These are phyloP conservation scores for Talaromyces stipitatus DNA, from an alignment of 495 filamentous ascomycete genomes.

Conservation along the genomic window DNA sequence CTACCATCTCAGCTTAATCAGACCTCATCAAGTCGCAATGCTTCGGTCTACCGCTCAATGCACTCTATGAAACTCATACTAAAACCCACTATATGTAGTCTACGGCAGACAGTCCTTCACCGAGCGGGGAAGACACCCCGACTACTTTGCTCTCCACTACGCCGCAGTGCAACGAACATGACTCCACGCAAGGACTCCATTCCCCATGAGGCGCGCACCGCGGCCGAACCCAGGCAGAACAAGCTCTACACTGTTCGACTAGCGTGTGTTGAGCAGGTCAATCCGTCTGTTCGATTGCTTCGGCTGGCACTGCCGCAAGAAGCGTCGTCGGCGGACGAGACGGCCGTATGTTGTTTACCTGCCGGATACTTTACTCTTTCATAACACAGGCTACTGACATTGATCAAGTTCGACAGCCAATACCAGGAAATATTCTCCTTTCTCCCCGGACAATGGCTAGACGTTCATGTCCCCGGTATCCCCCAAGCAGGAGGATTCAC, in stretches of 20 bases:
- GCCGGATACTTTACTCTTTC: too few species aligned
- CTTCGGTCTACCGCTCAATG: neutral
- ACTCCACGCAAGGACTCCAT: slow-evolving; percentile 25
- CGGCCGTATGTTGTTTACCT: slow-evolving; percentile 12
- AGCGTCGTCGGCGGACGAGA: slow-evolving; percentile 6
- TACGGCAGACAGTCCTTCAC: neutral
- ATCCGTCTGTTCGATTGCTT: slow-evolving; percentile 41
- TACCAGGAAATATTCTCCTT: slow-evolving; percentile 40
- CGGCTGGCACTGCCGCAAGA: slow-evolving; percentile 29
- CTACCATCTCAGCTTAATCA: neutral
- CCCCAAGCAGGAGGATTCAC: slow-evolving; percentile 75
- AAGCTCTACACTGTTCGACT: slow-evolving; percentile 43
- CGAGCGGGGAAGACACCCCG: neutral
- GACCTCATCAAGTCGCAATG: neutral
- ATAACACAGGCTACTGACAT: neutral
- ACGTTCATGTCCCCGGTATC: slow-evolving; percentile 63
- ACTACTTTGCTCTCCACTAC: neutral
- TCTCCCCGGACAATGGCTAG: slow-evolving; percentile 85
- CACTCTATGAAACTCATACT: neutral
- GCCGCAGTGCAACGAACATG: neutral
- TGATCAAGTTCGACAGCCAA: slow-evolving; percentile 14
- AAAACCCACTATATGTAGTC: neutral
- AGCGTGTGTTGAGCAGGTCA: slow-evolving; percentile 38
- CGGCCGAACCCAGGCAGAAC: slow-evolving; percentile 59
- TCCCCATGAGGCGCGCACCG: slow-evolving; percentile 59